Base-by-base conservation (phyloP, 768 basidiomycete species). In the Phanerochaete carnosa region DNA sequence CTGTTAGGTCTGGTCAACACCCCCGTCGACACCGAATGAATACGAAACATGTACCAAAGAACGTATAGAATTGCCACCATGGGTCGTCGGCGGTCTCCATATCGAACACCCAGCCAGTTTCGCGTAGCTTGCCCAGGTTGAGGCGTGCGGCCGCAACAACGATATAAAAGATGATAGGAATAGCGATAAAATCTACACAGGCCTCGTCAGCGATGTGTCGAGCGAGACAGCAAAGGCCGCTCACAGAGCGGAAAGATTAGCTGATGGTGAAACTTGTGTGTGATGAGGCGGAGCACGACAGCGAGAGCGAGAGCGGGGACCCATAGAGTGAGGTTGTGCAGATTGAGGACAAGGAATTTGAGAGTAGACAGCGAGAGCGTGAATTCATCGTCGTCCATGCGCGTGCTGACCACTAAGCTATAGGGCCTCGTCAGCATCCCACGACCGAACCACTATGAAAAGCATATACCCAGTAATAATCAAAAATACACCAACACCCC, bases 401-500 rank as follows among this genome's bases (percentile, higher is more conserved):
- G 86, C 30, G 93, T 86, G 68, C 89, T 86, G 33, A 97, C 93
- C 11, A 94, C 89, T 32, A 98, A 78, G 13, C 94, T 91, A 62
- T 3, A 8, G 45, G 49, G 28, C 11, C n/a, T 51, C 22, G 28
- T 29, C 8, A 50, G 26, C 13, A 28, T 16, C 15, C 9, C 22
- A 7, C 23, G 26, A 28, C 12, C n/a, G 49, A 19, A 46, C 30
- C 23, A 23, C 26, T 22, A 22, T 3, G 43, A 11, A 22, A 37
- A 45, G 1, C 29, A 68, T 81, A 59, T 65, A 91, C 89, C 94
- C 95, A 0, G 95, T 98, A 66, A 89, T 80, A 45, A 98, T 84
- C 49, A 99, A 79, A 74, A 98, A 99, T 9, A 88, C 85, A 16
- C 96, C 96, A 32, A 98, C 93, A n/a, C 96, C 95, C 11, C 95